Evolutionary conservation across 2,329 filamentous ascomycete species (phyloP).

Genomic region (Penicillium glabrum): DNA sequence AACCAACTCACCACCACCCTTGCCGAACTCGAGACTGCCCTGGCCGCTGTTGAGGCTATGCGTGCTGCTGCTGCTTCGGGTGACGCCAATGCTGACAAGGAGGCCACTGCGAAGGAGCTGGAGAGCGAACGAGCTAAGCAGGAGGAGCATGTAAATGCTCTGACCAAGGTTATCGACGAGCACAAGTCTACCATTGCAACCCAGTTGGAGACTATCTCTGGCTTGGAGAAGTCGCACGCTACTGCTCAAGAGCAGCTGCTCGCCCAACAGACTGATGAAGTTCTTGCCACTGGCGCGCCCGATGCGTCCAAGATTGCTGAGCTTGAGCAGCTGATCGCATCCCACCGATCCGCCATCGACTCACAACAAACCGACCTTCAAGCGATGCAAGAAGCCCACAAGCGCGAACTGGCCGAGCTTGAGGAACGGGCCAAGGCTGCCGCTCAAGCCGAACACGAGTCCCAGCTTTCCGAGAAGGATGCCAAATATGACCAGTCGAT

Average conservation of each 20-base stretch:
- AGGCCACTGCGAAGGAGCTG: conserved; percentile 45
- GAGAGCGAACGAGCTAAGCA: conserved; percentile 57
- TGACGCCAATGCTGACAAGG: conserved; percentile 34
- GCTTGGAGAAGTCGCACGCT: conserved; percentile 71
- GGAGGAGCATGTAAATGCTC: conserved; percentile 57
- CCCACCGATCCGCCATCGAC: conserved; percentile 56
- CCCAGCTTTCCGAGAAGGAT: conserved; percentile 52
- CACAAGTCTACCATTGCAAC: conserved; percentile 72
- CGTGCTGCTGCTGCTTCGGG: conserved; percentile 41
- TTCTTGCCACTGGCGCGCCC: conserved; percentile 55
- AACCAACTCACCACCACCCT: conserved; percentile 71
- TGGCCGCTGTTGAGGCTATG: conserved; percentile 54
- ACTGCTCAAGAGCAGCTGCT: conserved; percentile 68
- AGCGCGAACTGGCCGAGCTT: conserved; percentile 42
- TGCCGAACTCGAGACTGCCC: conserved; percentile 67
- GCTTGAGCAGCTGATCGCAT: conserved; percentile 57
- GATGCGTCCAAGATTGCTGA: conserved; percentile 50
- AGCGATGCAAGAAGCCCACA: conserved; percentile 55
- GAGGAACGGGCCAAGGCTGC: conserved; percentile 38
- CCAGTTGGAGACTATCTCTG: conserved; percentile 68
- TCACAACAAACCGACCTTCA: conserved; percentile 56
- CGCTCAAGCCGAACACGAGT: conserved; percentile 37
- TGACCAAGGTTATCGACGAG: conserved; percentile 76
- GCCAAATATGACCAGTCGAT: conserved; percentile 60
- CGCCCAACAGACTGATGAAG: conserved; percentile 61